Evolutionary conservation across 805 yeast genomes (phyloP).

Genomic region (Candida boleticola): DNA sequence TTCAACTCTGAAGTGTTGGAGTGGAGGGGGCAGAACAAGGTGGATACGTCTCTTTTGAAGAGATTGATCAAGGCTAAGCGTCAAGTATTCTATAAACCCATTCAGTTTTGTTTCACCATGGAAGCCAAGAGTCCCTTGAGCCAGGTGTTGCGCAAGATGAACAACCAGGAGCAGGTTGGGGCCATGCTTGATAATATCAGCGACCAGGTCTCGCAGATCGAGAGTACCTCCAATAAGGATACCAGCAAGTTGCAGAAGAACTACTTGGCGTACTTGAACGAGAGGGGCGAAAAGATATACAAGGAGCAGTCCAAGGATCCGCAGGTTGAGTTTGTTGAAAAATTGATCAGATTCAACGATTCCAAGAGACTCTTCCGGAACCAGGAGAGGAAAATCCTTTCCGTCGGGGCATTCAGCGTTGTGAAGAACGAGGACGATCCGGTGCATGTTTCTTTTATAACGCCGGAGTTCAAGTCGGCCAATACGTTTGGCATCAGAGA

Average conservation of each 20-base stretch:
- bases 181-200: neutral
- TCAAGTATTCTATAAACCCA: slow-evolving; percentile 19
- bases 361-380: slow-evolving; percentile 14
- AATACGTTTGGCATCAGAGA: slow-evolving; percentile 4
- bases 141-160: slow-evolving; percentile 10
- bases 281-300: slow-evolving; percentile 9
- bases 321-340: slow-evolving; percentile 13
- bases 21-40: neutral
- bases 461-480: neutral
- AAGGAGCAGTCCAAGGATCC: slow-evolving; percentile 10
- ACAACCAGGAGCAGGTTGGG: neutral
- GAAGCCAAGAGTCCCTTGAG: slow-evolving; percentile 15
- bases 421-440: neutral
- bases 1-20: neutral
- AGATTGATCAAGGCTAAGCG: slow-evolving; percentile 14
- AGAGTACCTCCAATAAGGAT: neutral
- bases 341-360: slow-evolving; percentile 15
- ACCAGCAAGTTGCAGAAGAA: slow-evolving; percentile 7
- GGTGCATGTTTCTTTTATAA: neutral
- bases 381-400: slow-evolving; percentile 12
- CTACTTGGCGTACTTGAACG: slow-evolving; percentile 9
- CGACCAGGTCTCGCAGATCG: neutral
- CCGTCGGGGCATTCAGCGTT: slow-evolving; percentile 5
- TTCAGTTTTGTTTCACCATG: slow-evolving; percentile 22
- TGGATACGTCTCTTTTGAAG: slow-evolving; percentile 5